Conservation (phyloP, 495 filamentous ascomycete species). For the Coniosporium apollinis region DNA sequence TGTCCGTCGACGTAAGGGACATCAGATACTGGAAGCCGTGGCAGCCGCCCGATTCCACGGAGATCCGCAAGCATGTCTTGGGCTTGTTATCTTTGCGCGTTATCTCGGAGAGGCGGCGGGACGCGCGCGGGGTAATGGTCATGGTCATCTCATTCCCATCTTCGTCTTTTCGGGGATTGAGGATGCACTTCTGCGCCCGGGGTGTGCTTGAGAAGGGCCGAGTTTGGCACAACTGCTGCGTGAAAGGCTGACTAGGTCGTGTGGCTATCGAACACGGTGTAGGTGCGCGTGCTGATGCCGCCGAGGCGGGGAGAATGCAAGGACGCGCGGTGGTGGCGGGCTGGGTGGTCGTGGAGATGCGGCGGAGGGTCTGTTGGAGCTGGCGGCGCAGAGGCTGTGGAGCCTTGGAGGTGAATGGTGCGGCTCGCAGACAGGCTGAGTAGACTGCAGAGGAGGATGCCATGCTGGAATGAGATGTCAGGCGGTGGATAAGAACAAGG, state of each 20-base stretch:
- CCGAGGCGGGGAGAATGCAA: not conserved
- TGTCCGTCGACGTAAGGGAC: conserved; percentile 48
- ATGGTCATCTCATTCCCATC: conserved; percentile 69
- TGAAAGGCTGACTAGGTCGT: no score
- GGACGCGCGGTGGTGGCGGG: not conserved
- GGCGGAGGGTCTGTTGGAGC: not conserved
- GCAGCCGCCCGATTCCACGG: conserved; percentile 83
- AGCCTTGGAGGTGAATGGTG: not conserved
- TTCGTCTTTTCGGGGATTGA: conserved; percentile 54
- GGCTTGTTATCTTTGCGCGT: conserved; percentile 61
- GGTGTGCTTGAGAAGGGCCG: conserved; percentile 4
- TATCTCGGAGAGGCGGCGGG: conserved; percentile 58
- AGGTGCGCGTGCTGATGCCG: not conserved
- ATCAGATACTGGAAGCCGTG: conserved; percentile 98
- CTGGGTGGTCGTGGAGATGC: not conserved
- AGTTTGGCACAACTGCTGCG: no score
- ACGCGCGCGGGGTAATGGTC: conserved; percentile 64
- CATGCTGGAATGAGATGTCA: no score
- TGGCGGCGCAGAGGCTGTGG: no score
- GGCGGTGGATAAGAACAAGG: no score
- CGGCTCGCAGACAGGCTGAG: not conserved
- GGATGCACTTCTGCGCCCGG: conserved; percentile 16
- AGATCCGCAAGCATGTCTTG: conserved; percentile 67
- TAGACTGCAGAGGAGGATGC: no score
- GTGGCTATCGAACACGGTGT: no score